A percentile compares a stretch with the other conserved stretches of the same genome.
phyloP scores from a whole-genome alignment of 2,329 filamentous ascomycete genomes.

The Akanthomyces lecanii region DNA sequence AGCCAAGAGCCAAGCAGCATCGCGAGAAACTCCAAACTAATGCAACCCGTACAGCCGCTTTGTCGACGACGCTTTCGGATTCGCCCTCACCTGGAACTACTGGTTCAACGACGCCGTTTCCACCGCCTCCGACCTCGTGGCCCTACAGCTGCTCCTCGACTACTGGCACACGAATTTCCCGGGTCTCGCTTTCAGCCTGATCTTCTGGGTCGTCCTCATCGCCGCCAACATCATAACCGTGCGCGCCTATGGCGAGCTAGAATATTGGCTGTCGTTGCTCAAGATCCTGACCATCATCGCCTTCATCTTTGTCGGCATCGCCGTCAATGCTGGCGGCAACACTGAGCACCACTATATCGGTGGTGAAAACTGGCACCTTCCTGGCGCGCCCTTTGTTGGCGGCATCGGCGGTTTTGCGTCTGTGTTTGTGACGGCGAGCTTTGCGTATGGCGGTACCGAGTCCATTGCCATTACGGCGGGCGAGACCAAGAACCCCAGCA shows the following conservation, averaged over 20 bases:
- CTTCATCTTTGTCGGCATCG: slow-evolving; percentile 61
- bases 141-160: slow-evolving; percentile 48
- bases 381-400: slow-evolving; percentile 59
- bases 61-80: slow-evolving; percentile 51
- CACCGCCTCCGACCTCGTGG: slow-evolving; percentile 54
- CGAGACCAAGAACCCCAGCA: slow-evolving; percentile 59
- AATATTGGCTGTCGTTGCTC: slow-evolving; percentile 54
- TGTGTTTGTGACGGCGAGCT: slow-evolving; percentile 49
- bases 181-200: slow-evolving; percentile 58
- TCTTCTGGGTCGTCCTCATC: slow-evolving; percentile 56
- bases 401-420: slow-evolving; percentile 63
- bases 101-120: slow-evolving; percentile 62
- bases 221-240: slow-evolving; percentile 34
- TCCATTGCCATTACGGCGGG: slow-evolving; percentile 55
- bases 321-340: slow-evolving; percentile 50
- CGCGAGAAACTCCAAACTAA: not conserved
- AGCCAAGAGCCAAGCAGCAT: not conserved
- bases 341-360: slow-evolving; percentile 52
- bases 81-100: slow-evolving; percentile 55
- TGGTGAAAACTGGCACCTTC: slow-evolving; percentile 52
- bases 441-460: slow-evolving; percentile 42
- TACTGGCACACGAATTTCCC: slow-evolving; percentile 62
- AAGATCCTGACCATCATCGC: slow-evolving; percentile 52
- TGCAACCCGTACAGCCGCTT: slow-evolving; percentile 34
- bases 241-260: slow-evolving; percentile 38